A percentile compares a stretch with the other conserved stretches of the same genome.
phyloP scores from a whole-genome alignment of 2,329 filamentous ascomycete genomes.

The Neopestalotiopsis rosae region DNA sequence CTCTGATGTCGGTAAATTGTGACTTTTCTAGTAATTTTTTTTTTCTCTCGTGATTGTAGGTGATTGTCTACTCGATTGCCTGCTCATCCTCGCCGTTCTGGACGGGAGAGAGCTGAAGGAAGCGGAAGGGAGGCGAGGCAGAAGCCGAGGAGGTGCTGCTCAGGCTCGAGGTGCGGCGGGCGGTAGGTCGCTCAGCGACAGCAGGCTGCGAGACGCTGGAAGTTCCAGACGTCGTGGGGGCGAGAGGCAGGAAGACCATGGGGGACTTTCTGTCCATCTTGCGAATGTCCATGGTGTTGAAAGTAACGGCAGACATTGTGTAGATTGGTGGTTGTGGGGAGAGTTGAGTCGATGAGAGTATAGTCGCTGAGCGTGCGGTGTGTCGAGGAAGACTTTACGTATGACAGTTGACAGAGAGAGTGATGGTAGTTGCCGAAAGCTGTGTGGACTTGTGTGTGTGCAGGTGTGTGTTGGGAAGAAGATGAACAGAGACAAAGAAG shows the following conservation, averaged over 20 bases:
- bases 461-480: neutral
- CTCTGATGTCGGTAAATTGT: neutral
- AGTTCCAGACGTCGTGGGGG: slow-evolving; percentile 62
- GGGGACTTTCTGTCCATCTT: slow-evolving; percentile 34
- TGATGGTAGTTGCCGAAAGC: neutral
- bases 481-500: neutral
- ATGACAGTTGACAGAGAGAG: slow-evolving; percentile 21
- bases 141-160: slow-evolving; percentile 49
- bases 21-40: neutral
- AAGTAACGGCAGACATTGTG: slow-evolving; percentile 24
- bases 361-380: neutral
- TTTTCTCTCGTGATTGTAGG: neutral
- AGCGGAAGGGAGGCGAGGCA: slow-evolving; percentile 41
- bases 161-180: slow-evolving; percentile 60
- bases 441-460: slow-evolving; percentile 18
- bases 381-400: neutral
- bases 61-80: slow-evolving; percentile 41
- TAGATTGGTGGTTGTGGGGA: slow-evolving; percentile 21
- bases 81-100: slow-evolving; percentile 67
- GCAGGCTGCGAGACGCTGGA: slow-evolving; percentile 50
- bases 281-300: slow-evolving; percentile 26
- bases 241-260: slow-evolving; percentile 59
- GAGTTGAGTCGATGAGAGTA: slow-evolving; percentile 25
- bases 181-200: slow-evolving; percentile 16
- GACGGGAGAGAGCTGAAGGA: slow-evolving; percentile 69